A percentile compares a stretch with the other conserved stretches of the same genome.
Evolutionary conservation across 2,329 filamentous ascomycete genomes (phyloP).

Genomic region (Talaromyces albobiverticillius): DNA sequence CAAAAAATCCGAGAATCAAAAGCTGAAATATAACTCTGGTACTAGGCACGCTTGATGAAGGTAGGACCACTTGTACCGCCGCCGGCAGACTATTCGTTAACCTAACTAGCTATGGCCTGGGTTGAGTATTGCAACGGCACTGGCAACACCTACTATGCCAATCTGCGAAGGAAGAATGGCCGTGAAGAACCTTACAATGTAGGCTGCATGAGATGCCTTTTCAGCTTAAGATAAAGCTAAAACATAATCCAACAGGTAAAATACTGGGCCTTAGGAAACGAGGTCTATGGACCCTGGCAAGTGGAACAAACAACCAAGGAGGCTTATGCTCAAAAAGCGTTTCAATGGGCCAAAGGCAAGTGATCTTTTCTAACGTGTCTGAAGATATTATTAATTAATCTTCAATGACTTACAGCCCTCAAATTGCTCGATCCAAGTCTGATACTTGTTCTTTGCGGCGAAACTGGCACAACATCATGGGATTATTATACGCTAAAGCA

Average conservation of each 20-base stretch:
- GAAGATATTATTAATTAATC: not conserved
- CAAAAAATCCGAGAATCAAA: not conserved
- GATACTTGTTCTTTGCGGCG: conserved; percentile 69
- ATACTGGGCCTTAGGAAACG: conserved; percentile 84
- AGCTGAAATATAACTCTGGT: not conserved
- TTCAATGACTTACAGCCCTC: conserved; percentile 24
- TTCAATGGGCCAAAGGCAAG: conserved; percentile 57
- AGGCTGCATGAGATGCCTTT: conserved; percentile 8
- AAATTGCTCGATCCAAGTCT: conserved; percentile 61
- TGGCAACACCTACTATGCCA: conserved; percentile 77
- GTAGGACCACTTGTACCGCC: conserved; percentile 24
- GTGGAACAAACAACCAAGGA: conserved; percentile 60
- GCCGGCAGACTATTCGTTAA: not conserved
- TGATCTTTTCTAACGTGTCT: not conserved
- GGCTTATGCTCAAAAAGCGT: conserved; percentile 57
- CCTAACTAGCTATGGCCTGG: conserved; percentile 62
- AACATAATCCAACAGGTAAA: conserved; percentile 51
- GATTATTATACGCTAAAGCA: conserved; percentile 71
- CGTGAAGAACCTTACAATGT: conserved; percentile 72
- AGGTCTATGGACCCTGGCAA: conserved; percentile 61
- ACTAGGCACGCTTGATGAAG: conserved; percentile 49
- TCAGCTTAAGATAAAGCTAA: not conserved
- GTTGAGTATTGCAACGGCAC: conserved; percentile 82
- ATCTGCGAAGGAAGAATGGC: conserved; percentile 72
- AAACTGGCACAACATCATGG: conserved; percentile 67